A percentile compares a stretch with the other conserved stretches of the same genome.
Evolutionary conservation across 352 stramenopile genomes (phyloP).

Genomic region (Phytophthora aleatoria): DNA sequence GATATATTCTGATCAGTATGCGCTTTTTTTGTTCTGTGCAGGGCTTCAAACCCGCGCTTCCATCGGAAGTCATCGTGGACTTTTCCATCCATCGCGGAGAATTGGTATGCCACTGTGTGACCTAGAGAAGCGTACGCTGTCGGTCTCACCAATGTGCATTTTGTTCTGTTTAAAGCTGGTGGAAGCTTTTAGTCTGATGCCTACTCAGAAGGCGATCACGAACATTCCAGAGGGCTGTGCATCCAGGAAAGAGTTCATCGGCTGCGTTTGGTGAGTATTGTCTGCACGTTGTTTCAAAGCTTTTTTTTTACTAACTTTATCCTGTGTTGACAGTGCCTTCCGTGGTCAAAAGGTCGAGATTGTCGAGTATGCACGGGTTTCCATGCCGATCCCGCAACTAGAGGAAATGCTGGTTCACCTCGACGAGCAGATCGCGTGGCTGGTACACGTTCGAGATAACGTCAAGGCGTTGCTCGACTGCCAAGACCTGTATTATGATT

Average conservation of each 20-base stretch:
- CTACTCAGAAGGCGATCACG: constrained; percentile 58
- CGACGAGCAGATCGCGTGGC: constrained; percentile 64
- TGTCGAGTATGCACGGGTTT: constrained; percentile 69
- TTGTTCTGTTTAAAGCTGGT: constrained; percentile 49
- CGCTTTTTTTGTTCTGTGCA: constrained; percentile 1
- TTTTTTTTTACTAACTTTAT: constrained; percentile 5
- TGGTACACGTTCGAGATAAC: constrained; percentile 77
- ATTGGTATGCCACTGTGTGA: constrained; percentile 44
- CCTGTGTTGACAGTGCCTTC: constrained; percentile 48
- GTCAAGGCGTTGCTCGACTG: constrained; percentile 75
- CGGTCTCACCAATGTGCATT: not conserved
- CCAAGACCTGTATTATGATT: constrained; percentile 47
- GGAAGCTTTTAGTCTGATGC: constrained; percentile 68
- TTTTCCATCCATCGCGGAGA: constrained; percentile 85
- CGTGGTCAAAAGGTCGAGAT: constrained; percentile 83
- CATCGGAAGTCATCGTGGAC: constrained; percentile 77
- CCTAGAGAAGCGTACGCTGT: not conserved
- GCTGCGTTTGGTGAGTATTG: constrained; percentile 69
- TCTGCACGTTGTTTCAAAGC: not conserved
- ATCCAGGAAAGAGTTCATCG: constrained; percentile 83
- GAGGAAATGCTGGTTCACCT: constrained; percentile 80
- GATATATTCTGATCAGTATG: constrained; percentile 2
- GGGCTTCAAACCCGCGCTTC: constrained; percentile 73
- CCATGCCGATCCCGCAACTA: constrained; percentile 72
- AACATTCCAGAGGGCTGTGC: constrained; percentile 65